A percentile compares a stretch with the other conserved stretches of the same genome.
These are phyloP conservation scores for Fomitopsis palustris DNA, from an alignment of 1,284 basidiomycete species.

Conservation along the genomic window DNA sequence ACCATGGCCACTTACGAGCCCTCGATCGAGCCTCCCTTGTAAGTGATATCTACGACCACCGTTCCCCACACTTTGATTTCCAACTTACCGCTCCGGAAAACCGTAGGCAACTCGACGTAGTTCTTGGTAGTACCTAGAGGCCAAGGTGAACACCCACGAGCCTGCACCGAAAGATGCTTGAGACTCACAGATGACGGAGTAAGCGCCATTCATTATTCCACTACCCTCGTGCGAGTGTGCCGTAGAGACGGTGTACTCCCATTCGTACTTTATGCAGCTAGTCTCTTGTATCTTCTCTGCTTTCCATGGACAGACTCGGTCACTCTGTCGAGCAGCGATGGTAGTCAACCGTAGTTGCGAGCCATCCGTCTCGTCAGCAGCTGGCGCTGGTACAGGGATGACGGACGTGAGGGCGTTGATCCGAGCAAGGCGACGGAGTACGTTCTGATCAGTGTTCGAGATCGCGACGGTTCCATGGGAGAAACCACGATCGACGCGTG, in stretches of 20 bases:
- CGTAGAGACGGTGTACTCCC: conserved; percentile 22
- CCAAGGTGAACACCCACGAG: not conserved
- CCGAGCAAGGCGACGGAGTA: conserved; percentile 19
- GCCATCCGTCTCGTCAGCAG: conserved; percentile 16
- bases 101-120: conserved; percentile 25
- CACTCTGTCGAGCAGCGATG: conserved; percentile 12
- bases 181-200: conserved; percentile 23
- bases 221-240: conserved; percentile 24
- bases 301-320: conserved; percentile 10
- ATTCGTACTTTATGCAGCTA: conserved; percentile 15
- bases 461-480: conserved; percentile 24
- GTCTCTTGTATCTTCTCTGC: conserved; percentile 6
- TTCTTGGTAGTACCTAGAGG: conserved; percentile 28
- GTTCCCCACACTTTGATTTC: conserved; percentile 27
- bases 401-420: conserved; percentile 28
- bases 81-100: conserved; percentile 20
- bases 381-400: conserved; percentile 19
- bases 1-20: conserved; percentile 18
- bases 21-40: conserved; percentile 12
- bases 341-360: conserved; percentile 19
- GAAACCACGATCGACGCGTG: conserved; percentile 10
- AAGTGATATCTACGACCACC: conserved; percentile 21
- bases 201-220: conserved; percentile 18
- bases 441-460: conserved; percentile 15
- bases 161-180: not conserved